These are phyloP conservation scores for Effrenium voratum DNA, from an alignment of 73 alveolate species.

Conservation along the genomic window DNA sequence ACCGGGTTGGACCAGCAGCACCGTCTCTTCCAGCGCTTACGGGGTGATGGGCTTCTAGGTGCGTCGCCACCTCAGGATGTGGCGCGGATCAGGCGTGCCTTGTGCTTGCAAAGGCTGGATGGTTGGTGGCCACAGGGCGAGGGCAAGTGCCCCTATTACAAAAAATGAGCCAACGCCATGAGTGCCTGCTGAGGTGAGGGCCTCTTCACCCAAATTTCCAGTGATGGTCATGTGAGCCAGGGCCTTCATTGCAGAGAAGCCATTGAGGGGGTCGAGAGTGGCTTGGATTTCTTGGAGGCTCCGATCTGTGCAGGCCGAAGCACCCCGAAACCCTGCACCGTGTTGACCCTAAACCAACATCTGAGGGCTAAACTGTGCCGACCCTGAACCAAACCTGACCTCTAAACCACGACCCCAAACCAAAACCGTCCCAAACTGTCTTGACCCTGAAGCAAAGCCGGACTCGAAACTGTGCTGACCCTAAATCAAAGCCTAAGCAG, in stretches of 20 bases:
- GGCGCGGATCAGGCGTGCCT: background rate
- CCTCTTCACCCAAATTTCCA: constrained; percentile 25
- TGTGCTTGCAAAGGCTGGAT: constrained; percentile 5
- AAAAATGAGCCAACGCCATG: background rate
- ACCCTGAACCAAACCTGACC: no score
- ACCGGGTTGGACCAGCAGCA: constrained; percentile 37
- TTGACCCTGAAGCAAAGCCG: no score
- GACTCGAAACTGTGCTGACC: no score
- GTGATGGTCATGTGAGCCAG: background rate
- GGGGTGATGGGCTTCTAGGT: constrained; percentile 19
- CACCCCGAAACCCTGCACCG: no score
- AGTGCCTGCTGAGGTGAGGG: background rate
- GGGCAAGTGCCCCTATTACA: background rate
- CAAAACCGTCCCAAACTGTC: no score
- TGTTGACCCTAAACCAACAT: no score
- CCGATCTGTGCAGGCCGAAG: no score
- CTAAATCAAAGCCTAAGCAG: no score
- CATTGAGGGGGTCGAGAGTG: no score
- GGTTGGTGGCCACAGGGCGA: constrained; percentile 64
- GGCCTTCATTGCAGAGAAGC: background rate
- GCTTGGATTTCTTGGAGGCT: no score
- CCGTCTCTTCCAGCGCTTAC: constrained; percentile 31
- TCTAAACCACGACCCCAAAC: no score
- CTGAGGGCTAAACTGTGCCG: no score
- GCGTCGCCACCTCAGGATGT: background rate